phyloP scores from a whole-genome alignment of 2,329 filamentous ascomycete genomes.

The Biscogniauxia marginata region DNA sequence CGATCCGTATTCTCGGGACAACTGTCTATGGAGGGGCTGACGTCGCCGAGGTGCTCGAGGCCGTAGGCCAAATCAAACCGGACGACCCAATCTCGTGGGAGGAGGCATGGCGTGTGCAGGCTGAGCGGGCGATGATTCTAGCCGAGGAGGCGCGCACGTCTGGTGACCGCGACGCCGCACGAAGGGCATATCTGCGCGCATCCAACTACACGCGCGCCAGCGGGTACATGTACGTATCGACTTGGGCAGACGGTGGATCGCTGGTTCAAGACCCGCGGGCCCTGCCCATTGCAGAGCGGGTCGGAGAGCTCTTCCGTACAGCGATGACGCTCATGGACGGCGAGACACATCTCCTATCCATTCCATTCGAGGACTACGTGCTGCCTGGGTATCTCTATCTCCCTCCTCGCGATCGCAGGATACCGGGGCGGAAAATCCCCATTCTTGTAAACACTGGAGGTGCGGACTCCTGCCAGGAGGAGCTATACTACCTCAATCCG shows the following conservation, averaged over 20 bases:
- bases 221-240: slow-evolving; percentile 14
- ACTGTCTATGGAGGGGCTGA: slow-evolving; percentile 38
- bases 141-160: slow-evolving; percentile 32
- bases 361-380: slow-evolving; percentile 2
- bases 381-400: not conserved
- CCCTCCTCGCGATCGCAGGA: not conserved
- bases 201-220: slow-evolving; percentile 41
- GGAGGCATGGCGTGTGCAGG: slow-evolving; percentile 32
- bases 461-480: slow-evolving; percentile 39
- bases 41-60: slow-evolving; percentile 40
- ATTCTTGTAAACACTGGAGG: slow-evolving; percentile 36
- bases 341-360: not conserved
- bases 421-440: not conserved
- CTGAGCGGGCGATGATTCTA: slow-evolving; percentile 32
- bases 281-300: slow-evolving; percentile 7
- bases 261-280: slow-evolving; percentile 7
- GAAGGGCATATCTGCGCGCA: slow-evolving; percentile 38
- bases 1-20: slow-evolving; percentile 39
- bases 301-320: slow-evolving; percentile 1
- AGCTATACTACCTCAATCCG: slow-evolving; percentile 37
- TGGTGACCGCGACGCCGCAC: slow-evolving; percentile 33
- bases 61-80: slow-evolving; percentile 36
- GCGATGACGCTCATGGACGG: slow-evolving; percentile 5
- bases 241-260: slow-evolving; percentile 2
- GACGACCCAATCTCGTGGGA: slow-evolving; percentile 41